Conservation (phyloP, 2,329 filamentous ascomycete genomes). For the Aspergillus vadensis region DNA sequence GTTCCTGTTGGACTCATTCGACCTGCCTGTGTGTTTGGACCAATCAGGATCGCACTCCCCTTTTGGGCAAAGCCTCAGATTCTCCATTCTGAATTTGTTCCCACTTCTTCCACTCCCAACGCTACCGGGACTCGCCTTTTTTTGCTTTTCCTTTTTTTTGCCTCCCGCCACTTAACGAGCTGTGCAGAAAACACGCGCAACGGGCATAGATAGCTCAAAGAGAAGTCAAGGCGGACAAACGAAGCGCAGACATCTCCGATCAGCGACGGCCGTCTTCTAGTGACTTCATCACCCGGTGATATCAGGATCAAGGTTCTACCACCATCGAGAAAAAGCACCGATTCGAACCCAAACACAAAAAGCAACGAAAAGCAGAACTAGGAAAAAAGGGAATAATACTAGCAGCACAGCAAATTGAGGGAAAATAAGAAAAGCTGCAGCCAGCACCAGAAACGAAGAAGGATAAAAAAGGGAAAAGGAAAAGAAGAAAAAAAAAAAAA, state of each 20-base stretch:
- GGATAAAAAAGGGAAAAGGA: slow-evolving; percentile 2
- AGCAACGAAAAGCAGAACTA: background rate
- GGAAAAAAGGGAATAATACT: background rate
- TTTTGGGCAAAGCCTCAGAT: slow-evolving; percentile 20
- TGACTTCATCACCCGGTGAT: slow-evolving; percentile 1
- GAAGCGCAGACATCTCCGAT: slow-evolving; percentile 1
- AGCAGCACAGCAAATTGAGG: background rate
- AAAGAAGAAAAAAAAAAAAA: slow-evolving; percentile 4
- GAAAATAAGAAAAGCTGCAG: background rate
- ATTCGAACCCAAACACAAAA: background rate
- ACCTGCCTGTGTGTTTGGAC: slow-evolving; percentile 1
- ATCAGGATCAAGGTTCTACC: background rate
- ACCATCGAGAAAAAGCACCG: slow-evolving; percentile 1
- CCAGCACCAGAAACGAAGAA: background rate
- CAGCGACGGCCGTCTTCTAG: background rate
- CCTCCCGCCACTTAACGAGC: slow-evolving; percentile 17
- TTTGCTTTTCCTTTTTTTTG: slow-evolving; percentile 1
- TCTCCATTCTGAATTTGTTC: slow-evolving; percentile 16
- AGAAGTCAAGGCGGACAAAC: slow-evolving; percentile 3
- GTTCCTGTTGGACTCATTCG: background rate
- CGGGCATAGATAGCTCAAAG: background rate
- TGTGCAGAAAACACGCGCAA: background rate
- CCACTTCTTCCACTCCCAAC: slow-evolving; percentile 14
- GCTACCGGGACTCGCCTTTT: slow-evolving; percentile 5
- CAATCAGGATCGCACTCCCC: slow-evolving; percentile 15